Conservation (phyloP, 2,329 filamentous ascomycete genomes). For the Coniochaeta sp. region DNA sequence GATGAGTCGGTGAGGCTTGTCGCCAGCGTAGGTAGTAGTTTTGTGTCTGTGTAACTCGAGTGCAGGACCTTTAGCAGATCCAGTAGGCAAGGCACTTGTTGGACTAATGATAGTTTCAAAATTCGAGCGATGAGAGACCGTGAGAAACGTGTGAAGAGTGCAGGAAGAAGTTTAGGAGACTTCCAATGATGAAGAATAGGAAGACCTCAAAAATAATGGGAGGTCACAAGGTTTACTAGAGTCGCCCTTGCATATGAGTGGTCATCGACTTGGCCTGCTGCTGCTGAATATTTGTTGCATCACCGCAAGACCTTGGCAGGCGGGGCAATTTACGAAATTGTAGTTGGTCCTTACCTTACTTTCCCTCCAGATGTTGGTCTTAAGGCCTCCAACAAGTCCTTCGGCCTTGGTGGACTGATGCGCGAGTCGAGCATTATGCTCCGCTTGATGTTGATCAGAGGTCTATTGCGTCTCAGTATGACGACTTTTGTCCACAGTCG, state of each 20-base stretch:
- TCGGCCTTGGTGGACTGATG: background rate
- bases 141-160: background rate
- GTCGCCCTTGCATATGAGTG: too few relatives aligned
- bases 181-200: background rate
- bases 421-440: background rate
- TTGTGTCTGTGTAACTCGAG: background rate
- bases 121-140: background rate
- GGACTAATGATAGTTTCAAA: background rate
- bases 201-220: background rate
- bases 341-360: too few relatives aligned
- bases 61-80: background rate
- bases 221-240: background rate
- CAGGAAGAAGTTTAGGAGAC: background rate
- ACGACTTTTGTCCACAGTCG: background rate
- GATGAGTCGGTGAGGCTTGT: constrained; percentile 11
- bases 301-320: background rate
- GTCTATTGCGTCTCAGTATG: background rate
- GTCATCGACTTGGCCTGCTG: too few relatives aligned
- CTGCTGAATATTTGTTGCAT: background rate
- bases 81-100: too few relatives aligned
- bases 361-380: too few relatives aligned
- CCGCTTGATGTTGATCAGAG: background rate
- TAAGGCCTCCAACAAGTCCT: background rate
- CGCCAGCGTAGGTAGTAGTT: background rate
- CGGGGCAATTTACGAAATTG: background rate